Evolutionary conservation across 2,329 filamentous ascomycete genomes (phyloP).

Genomic region (Penicillium sclerotigenum): DNA sequence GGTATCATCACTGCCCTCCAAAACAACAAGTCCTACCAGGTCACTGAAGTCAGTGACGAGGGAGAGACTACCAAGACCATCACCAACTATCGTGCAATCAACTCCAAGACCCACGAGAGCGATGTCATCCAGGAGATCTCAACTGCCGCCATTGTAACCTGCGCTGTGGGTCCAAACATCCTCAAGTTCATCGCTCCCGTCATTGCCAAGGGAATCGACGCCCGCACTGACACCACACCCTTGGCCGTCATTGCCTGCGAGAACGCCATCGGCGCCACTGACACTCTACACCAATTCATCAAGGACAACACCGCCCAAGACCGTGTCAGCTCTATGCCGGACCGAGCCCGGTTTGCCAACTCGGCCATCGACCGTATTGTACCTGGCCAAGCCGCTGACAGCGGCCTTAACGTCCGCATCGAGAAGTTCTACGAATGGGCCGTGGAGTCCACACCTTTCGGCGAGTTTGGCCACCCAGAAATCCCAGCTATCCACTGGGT

Average conservation of each 20-base stretch:
- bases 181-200: slow-evolving; percentile 94
- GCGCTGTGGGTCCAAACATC: slow-evolving; percentile 93
- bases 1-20: slow-evolving; percentile 77
- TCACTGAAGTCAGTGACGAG: slow-evolving; percentile 86
- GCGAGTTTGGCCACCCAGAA: slow-evolving; percentile 63
- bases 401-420: slow-evolving; percentile 85
- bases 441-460: slow-evolving; percentile 83
- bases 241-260: slow-evolving; percentile 95
- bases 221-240: slow-evolving; percentile 63
- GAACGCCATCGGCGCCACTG: slow-evolving; percentile 93
- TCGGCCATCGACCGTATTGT: slow-evolving; percentile 98
- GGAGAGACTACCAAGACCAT: slow-evolving; percentile 79
- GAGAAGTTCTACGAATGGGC: slow-evolving; percentile 99
- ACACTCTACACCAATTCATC: slow-evolving; percentile 79
- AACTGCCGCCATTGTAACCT: slow-evolving; percentile 87
- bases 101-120: slow-evolving; percentile 80
- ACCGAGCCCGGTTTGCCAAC: slow-evolving; percentile 88
- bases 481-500: slow-evolving; percentile 94
- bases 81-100: slow-evolving; percentile 94
- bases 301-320: slow-evolving; percentile 69
- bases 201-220: slow-evolving; percentile 89
- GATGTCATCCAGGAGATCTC: slow-evolving; percentile 82
- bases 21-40: slow-evolving; percentile 71
- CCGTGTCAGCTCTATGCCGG: slow-evolving; percentile 64
- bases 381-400: slow-evolving; percentile 75